Percentiles rank a stretch among this genome's conserved stretches.
phyloP scores from a whole-genome alignment of 2,329 filamentous ascomycete genomes.

The Stemphylium lycopersici region DNA sequence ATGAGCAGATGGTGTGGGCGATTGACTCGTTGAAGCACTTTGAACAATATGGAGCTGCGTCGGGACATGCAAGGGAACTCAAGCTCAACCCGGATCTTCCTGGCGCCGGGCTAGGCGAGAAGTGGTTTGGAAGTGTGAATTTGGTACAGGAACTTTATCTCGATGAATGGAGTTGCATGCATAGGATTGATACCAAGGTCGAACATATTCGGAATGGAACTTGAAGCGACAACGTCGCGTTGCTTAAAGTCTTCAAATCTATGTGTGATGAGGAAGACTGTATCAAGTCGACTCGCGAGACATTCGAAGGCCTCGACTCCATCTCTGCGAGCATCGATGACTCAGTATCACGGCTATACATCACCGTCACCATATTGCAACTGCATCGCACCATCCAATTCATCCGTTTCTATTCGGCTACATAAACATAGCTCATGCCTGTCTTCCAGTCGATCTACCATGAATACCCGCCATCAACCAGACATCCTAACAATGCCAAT shows the following conservation, averaged over 20 bases:
- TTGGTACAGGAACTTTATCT: slow-evolving; percentile 39
- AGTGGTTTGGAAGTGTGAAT: slow-evolving; percentile 37
- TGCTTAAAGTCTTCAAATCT: neutral
- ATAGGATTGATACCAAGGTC: slow-evolving; percentile 37
- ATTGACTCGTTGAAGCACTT: slow-evolving; percentile 34
- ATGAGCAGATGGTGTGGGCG: slow-evolving; percentile 42
- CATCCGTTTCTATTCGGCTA: too few species aligned
- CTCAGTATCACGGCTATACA: too few species aligned
- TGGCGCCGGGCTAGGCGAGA: slow-evolving; percentile 38
- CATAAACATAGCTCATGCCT: too few species aligned
- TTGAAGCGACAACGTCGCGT: neutral
- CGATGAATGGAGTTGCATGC: slow-evolving; percentile 44
- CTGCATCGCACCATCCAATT: neutral
- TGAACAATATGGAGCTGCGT: slow-evolving; percentile 22
- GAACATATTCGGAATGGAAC: slow-evolving; percentile 21
- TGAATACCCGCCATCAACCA: too few species aligned
- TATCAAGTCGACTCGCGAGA: too few species aligned
- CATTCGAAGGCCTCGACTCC: too few species aligned
- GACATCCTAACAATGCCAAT: too few species aligned
- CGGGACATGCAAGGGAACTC: slow-evolving; percentile 15
- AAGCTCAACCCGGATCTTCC: slow-evolving; percentile 34
- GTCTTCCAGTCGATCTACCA: too few species aligned
- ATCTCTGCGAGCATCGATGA: too few species aligned
- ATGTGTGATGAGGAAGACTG: neutral
- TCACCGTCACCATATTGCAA: neutral